Percentiles rank a stretch among this genome's conserved stretches.
Conservation (phyloP, 225 moss, liverwort and hornwort genomes). For the Polytrichum formosum region DNA sequence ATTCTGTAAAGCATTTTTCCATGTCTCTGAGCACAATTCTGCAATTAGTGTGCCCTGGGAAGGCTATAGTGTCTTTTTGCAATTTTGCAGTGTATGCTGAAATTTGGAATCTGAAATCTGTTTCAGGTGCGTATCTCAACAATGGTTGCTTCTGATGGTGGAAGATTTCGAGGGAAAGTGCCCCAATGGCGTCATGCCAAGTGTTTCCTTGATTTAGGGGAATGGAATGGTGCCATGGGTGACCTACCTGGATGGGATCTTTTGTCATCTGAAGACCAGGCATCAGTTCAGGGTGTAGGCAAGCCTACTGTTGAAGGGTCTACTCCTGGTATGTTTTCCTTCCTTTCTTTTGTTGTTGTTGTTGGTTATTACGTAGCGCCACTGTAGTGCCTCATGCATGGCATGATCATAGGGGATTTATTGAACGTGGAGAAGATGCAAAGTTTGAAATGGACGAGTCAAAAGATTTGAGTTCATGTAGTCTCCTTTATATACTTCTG, state of each 20-base stretch:
- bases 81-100: too few relatives aligned
- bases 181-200: conserved; percentile 92
- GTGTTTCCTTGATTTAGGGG: conserved; percentile 77
- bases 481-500: too few relatives aligned
- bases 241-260: conserved; percentile 79
- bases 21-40: conserved; percentile 3
- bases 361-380: too few relatives aligned
- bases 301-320: conserved; percentile 25
- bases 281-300: conserved; percentile 32
- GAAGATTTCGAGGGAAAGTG: conserved; percentile 68
- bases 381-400: too few relatives aligned
- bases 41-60: neutral
- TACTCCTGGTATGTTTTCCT: conserved; percentile 17
- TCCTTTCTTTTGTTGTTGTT: neutral
- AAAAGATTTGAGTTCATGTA: too few relatives aligned
- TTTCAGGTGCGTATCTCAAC: conserved; percentile 85
- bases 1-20: neutral
- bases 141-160: conserved; percentile 54
- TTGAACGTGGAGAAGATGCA: too few relatives aligned
- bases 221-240: conserved; percentile 38
- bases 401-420: too few relatives aligned
- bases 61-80: too few relatives aligned
- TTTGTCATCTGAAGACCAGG: conserved; percentile 70
- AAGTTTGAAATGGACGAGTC: too few relatives aligned
- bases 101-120: too few relatives aligned